Percentiles rank a stretch among this genome's conserved stretches.
Conservation (phyloP, 2,329 filamentous ascomycete genomes). For the Paramyrothecium sp. region DNA sequence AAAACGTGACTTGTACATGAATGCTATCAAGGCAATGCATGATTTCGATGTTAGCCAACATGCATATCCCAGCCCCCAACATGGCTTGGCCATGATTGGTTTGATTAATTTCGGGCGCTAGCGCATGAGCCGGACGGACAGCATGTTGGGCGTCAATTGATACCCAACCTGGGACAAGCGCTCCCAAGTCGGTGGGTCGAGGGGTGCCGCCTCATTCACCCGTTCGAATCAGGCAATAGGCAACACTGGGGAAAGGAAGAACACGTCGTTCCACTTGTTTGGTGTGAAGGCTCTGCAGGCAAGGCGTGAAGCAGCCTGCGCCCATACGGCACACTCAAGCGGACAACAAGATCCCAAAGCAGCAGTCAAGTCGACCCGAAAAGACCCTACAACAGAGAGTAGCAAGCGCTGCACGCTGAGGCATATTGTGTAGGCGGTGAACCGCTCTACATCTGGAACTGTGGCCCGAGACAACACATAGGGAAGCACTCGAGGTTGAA, state of each 20-base stretch:
- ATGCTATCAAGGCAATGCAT: not conserved
- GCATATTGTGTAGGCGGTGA: not conserved
- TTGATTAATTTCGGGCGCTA: no score
- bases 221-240: not conserved
- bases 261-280: not conserved
- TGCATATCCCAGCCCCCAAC: no score
- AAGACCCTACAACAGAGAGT: no score
- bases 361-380: no score
- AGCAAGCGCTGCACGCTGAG: no score
- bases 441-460: not conserved
- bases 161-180: slow-evolving; percentile 31
- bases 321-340: not conserved
- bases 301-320: not conserved
- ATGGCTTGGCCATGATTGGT: not conserved
- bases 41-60: not conserved
- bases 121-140: no score
- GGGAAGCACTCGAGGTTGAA: not conserved
- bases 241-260: not conserved
- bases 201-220: not conserved
- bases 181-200: not conserved
- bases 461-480: not conserved
- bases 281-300: not conserved
- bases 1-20: no score
- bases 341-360: no score
- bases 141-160: slow-evolving; percentile 35